These are phyloP conservation scores for Aspergillus steynii DNA, from an alignment of 495 filamentous ascomycete genomes.

Conservation along the genomic window DNA sequence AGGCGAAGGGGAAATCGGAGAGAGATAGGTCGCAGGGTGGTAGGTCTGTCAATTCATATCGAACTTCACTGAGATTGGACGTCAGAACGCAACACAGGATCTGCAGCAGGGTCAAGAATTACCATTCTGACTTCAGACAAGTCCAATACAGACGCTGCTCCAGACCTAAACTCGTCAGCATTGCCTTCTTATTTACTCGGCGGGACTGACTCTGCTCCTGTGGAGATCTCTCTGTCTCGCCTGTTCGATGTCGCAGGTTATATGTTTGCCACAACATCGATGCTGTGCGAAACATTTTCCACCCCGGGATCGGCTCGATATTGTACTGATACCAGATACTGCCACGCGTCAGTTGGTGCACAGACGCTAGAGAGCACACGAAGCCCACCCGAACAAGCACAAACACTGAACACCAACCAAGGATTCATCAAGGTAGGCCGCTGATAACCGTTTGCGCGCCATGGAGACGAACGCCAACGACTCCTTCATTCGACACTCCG, in stretches of 20 bases:
- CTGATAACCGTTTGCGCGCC: conserved; percentile 35
- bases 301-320: conserved; percentile 37
- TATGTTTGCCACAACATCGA: conserved; percentile 43
- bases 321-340: conserved; percentile 46
- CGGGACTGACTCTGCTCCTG: conserved; percentile 33
- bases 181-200: neutral
- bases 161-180: conserved; percentile 19
- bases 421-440: conserved; percentile 33
- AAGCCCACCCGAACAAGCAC: conserved; percentile 36
- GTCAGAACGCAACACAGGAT: neutral
- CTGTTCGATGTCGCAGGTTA: conserved; percentile 28
- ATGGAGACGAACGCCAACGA: conserved; percentile 32
- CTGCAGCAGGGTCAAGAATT: neutral
- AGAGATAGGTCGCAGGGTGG: conserved; percentile 32
- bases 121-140: conserved; percentile 42
- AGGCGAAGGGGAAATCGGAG: conserved; percentile 36
- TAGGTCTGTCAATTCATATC: conserved; percentile 33
- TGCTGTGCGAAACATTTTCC: conserved; percentile 41
- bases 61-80: conserved; percentile 29
- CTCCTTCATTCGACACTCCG: conserved; percentile 28
- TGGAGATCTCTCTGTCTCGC: conserved; percentile 28
- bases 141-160: conserved; percentile 44
- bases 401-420: conserved; percentile 39
- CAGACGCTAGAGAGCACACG: neutral
- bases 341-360: too few species aligned